Evolutionary conservation across 805 yeast species (phyloP).

Genomic region (Candida yuanshanica): DNA sequence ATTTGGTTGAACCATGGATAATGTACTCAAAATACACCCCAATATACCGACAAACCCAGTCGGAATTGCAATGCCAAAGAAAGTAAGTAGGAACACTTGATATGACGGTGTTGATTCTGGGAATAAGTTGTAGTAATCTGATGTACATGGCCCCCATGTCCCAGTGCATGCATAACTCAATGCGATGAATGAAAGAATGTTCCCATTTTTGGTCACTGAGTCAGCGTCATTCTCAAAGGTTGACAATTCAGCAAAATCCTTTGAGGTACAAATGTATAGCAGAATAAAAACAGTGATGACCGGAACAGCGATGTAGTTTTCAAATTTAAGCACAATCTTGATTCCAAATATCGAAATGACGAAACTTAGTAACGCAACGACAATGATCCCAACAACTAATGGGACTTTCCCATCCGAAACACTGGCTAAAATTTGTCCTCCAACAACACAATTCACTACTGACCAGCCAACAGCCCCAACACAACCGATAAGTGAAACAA

Average conservation of each 20-base stretch:
- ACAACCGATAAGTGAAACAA: slow-evolving; percentile 65
- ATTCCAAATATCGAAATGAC: slow-evolving; percentile 75
- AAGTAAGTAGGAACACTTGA: slow-evolving; percentile 54
- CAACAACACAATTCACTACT: slow-evolving; percentile 77
- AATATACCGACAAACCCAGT: slow-evolving; percentile 69
- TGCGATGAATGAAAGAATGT: slow-evolving; percentile 66
- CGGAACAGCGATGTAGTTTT: slow-evolving; percentile 62
- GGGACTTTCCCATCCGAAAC: slow-evolving; percentile 64
- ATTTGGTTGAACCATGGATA: slow-evolving; percentile 49
- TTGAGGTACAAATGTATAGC: slow-evolving; percentile 57
- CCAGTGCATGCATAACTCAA: slow-evolving; percentile 72
- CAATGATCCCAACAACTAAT: slow-evolving; percentile 65
- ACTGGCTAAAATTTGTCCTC: slow-evolving; percentile 74
- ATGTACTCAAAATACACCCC: slow-evolving; percentile 64
- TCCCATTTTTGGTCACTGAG: slow-evolving; percentile 48
- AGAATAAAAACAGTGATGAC: slow-evolving; percentile 62
- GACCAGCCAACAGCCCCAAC: slow-evolving; percentile 89
- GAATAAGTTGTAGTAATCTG: slow-evolving; percentile 77
- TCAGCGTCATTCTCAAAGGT: slow-evolving; percentile 29
- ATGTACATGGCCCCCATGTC: slow-evolving; percentile 85
- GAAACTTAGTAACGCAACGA: slow-evolving; percentile 60
- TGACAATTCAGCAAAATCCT: slow-evolving; percentile 32
- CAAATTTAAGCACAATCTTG: slow-evolving; percentile 60
- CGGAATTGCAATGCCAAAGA: slow-evolving; percentile 62
- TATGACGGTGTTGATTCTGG: slow-evolving; percentile 63